Evolutionary conservation across 192 early-diverging fungal genomes (phyloP).

Genomic region (Backusella parvicylindrica): DNA sequence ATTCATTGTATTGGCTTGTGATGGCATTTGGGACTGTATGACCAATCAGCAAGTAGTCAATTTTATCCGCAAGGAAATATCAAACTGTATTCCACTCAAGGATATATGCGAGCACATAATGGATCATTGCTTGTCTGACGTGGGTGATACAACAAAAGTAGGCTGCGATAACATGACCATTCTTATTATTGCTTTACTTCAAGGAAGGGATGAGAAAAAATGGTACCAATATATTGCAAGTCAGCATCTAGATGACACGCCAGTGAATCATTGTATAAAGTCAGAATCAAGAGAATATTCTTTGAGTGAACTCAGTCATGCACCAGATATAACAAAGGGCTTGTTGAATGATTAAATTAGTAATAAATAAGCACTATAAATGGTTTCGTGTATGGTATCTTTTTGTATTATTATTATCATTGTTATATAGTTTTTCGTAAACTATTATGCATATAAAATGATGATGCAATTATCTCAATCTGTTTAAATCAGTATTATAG

Average conservation of each 20-base stretch:
- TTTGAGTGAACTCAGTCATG: background rate
- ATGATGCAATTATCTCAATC: no score
- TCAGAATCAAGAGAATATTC: slow-evolving; percentile 9
- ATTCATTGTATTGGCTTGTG: slow-evolving; percentile 93
- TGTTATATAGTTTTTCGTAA: no score
- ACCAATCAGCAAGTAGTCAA: slow-evolving; percentile 83
- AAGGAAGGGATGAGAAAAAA: slow-evolving; percentile 67
- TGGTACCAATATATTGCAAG: slow-evolving; percentile 50
- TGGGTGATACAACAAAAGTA: slow-evolving; percentile 80
- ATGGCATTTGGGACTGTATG: slow-evolving; percentile 98
- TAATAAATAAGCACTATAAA: background rate
- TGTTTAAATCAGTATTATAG: no score
- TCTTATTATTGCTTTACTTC: slow-evolving; percentile 81
- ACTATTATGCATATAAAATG: no score
- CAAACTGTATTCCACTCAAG: slow-evolving; percentile 53
- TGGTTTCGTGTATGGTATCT: background rate
- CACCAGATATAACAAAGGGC: background rate
- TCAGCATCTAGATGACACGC: background rate
- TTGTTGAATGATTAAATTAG: background rate
- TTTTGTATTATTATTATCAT: no score
- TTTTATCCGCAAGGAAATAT: slow-evolving; percentile 75
- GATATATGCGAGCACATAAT: slow-evolving; percentile 85
- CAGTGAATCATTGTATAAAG: background rate
- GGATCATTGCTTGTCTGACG: slow-evolving; percentile 86
- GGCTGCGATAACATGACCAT: slow-evolving; percentile 99